A percentile compares a stretch with the other conserved stretches of the same genome.
Conservation (phyloP, 1,139 yeast genomes). For the Pichia sp. region DNA sequence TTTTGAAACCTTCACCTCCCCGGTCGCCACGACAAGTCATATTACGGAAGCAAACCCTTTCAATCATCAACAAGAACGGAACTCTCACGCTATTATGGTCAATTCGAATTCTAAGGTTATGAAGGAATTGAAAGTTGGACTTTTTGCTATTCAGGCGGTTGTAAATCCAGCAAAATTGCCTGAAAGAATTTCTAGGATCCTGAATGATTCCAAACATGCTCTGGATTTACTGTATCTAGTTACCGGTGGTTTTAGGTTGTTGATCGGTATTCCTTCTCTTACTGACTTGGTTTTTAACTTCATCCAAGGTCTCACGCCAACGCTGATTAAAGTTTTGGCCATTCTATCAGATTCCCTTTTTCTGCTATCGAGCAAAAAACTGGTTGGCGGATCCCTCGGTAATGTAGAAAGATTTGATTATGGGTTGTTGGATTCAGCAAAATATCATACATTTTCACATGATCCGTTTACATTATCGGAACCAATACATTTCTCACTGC, state of each 20-base stretch:
- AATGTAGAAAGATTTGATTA: no score
- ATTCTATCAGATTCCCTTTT: neutral
- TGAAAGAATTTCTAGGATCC: slow-evolving; percentile 22
- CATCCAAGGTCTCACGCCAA: slow-evolving; percentile 15
- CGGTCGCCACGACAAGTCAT: no score
- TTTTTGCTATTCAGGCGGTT: slow-evolving; percentile 36
- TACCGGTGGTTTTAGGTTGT: slow-evolving; percentile 32
- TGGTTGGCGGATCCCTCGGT: no score
- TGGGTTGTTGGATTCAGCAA: no score
- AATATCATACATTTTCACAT: no score
- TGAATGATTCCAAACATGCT: slow-evolving; percentile 26
- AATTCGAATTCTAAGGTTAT: slow-evolving; percentile 3
- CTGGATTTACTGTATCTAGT: slow-evolving; percentile 19
- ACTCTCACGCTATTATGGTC: no score
- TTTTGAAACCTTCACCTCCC: neutral
- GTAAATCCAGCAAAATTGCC: slow-evolving; percentile 32
- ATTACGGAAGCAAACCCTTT: neutral
- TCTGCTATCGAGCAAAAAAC: neutral
- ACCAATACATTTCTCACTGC: neutral
- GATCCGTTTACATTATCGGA: neutral
- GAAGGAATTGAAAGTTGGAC: slow-evolving; percentile 28
- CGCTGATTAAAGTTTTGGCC: slow-evolving; percentile 5
- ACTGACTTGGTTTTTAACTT: slow-evolving; percentile 11
- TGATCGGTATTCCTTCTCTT: slow-evolving; percentile 17
- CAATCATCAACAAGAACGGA: neutral